Conservation (phyloP, 345 rosid genomes). For the Triadica sebifera region DNA sequence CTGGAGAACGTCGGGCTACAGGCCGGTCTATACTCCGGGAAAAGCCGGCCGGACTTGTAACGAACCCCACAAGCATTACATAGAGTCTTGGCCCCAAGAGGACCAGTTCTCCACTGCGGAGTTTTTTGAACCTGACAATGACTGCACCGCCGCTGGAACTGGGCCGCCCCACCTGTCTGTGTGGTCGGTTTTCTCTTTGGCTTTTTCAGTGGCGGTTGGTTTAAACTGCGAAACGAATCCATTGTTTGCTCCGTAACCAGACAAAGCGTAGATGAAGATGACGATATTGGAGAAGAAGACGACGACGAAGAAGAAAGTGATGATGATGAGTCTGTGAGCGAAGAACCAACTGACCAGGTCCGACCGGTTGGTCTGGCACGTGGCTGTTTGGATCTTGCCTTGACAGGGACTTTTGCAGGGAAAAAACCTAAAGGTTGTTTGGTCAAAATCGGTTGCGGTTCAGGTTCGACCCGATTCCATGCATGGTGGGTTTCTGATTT, state of each 20-base stretch:
- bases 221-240: neutral
- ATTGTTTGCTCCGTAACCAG: neutral
- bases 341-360: slow-evolving; percentile 34
- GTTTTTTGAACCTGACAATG: slow-evolving; percentile 59
- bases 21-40: slow-evolving; percentile 61
- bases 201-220: slow-evolving; percentile 33
- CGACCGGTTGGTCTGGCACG: slow-evolving; percentile 25
- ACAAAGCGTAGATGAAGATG: slow-evolving; percentile 15
- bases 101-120: slow-evolving; percentile 68
- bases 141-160: slow-evolving; percentile 44
- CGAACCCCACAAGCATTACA: slow-evolving; percentile 68
- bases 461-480: slow-evolving; percentile 20
- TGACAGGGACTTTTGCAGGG: slow-evolving; percentile 34
- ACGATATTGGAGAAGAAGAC: slow-evolving; percentile 23
- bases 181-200: slow-evolving; percentile 31
- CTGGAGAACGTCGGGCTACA: slow-evolving; percentile 55
- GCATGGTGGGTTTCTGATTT: slow-evolving; percentile 13
- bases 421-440: slow-evolving; percentile 19
- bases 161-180: slow-evolving; percentile 21
- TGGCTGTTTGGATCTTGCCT: slow-evolving; percentile 47
- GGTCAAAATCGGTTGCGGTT: neutral
- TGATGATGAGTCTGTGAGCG: slow-evolving; percentile 30
- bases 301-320: slow-evolving; percentile 26
- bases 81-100: slow-evolving; percentile 52
- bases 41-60: slow-evolving; percentile 58